Base-by-base conservation (phyloP, 306 rosid species). In the Ammopiptanthus mongolicus region DNA sequence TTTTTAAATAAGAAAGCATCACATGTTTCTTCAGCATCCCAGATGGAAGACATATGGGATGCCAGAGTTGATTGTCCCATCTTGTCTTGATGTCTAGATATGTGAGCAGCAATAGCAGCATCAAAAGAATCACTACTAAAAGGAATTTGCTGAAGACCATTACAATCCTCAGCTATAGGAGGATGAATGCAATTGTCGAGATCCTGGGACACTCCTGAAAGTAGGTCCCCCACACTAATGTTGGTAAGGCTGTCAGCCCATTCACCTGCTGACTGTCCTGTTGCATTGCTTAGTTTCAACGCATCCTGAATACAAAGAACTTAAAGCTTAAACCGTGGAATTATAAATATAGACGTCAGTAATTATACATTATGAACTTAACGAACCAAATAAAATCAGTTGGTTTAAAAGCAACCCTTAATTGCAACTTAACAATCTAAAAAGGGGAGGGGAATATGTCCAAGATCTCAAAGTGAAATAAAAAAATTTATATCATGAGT, bases 181-280 rank as follows among this genome's bases (percentile, higher is more conserved):
- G 64, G 84, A 80, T 86, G 75, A 17, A 73, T 15, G 84, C 88
- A 56, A 76, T 84, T 79, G 76, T 88, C 86, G 47, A 74, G 73
- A 81, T 86, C 89, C 63, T 86, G 91, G 70, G 96, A 78, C 33
- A 75, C 79, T 50, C 88, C 83, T 47, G 83, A 86, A 73, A 91
- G 96, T 33, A 95, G 88, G 62, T 95, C 97, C 77, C 99, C 97
- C 22, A 95, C 77, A 53, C 96, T 95, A 81, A 90, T 83, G 86
- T 92, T 87, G 61, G 99, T 95, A 65, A 95, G 97, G 92, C 93
- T 95, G 83, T 95, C 99, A 53, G 97, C 99, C 99, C 99, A 95
- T 65, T 86, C 97, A 65, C 90, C 90, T 63, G 97, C 92, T 48
- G 99, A 92, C 69, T 86, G 75, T 64, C 85, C 88, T 7, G 85